phyloP scores from a whole-genome alignment of 768 basidiomycete species.

The Dentipellis sp. region DNA sequence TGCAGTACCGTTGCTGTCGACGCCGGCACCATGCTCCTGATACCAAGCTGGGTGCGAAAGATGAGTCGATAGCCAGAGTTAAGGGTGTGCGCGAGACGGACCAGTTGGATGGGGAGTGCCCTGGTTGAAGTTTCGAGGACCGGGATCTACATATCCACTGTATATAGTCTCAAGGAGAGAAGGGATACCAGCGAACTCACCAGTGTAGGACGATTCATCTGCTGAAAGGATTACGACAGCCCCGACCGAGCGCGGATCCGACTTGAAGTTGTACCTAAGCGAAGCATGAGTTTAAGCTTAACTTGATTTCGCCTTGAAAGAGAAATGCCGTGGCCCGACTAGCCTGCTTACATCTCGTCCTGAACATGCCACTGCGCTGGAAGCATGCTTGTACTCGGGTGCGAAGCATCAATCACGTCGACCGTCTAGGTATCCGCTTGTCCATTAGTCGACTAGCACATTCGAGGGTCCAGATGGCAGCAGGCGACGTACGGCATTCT shows the following conservation, averaged over 20 bases:
- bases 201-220: slow-evolving; percentile 32
- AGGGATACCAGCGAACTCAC: slow-evolving; percentile 15
- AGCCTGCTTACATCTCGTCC: slow-evolving; percentile 31
- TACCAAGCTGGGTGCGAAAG: slow-evolving; percentile 58
- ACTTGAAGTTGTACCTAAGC: slow-evolving; percentile 35
- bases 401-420: slow-evolving; percentile 29
- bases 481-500: slow-evolving; percentile 29
- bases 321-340: background rate
- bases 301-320: no score
- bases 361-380: slow-evolving; percentile 24
- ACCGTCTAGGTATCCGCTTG: slow-evolving; percentile 21
- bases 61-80: background rate
- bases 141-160: slow-evolving; percentile 27
- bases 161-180: no score
- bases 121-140: slow-evolving; percentile 45
- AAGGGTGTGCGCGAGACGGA: slow-evolving; percentile 20
- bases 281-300: background rate
- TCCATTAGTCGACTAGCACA: background rate
- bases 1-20: slow-evolving; percentile 34
- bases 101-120: slow-evolving; percentile 76
- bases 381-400: slow-evolving; percentile 33
- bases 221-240: slow-evolving; percentile 37
- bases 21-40: slow-evolving; percentile 66
- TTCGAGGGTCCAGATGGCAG: background rate
- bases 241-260: slow-evolving; percentile 35